Percentiles rank a stretch among this genome's conserved stretches.
phyloP scores from a whole-genome alignment of 73 alveolate species.

The Stentor coeruleus region DNA sequence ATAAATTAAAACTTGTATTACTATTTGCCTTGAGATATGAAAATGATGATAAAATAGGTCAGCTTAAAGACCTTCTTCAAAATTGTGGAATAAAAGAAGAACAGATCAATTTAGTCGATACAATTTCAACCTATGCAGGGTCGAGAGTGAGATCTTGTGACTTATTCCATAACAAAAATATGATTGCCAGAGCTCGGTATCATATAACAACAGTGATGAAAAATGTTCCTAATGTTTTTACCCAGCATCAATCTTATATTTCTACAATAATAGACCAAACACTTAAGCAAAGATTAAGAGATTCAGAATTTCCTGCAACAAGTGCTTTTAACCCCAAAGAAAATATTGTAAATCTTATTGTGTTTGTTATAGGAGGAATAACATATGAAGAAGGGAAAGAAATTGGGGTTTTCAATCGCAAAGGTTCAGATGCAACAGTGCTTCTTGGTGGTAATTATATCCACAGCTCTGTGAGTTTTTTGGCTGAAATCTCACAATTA shows the following conservation, averaged over 20 bases:
- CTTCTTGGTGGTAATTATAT: conserved; percentile 81
- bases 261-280: conserved; percentile 57
- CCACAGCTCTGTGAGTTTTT: conserved; percentile 69
- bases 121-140: conserved; percentile 73
- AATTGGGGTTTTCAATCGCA: conserved; percentile 44
- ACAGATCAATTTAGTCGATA: conserved; percentile 55
- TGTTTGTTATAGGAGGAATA: conserved; percentile 88
- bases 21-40: conserved; percentile 85
- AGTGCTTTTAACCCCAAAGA: conserved; percentile 44
- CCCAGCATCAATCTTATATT: conserved; percentile 81
- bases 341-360: conserved; percentile 62
- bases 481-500: conserved; percentile 55
- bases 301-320: conserved; percentile 62
- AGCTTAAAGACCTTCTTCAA: conserved; percentile 58
- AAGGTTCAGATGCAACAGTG: conserved; percentile 33
- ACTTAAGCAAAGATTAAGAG: conserved; percentile 58
- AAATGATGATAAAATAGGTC: conserved; percentile 58
- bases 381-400: conserved; percentile 89
- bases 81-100: conserved; percentile 54
- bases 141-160: conserved; percentile 59
- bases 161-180: conserved; percentile 70
- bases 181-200: conserved; percentile 58
- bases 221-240: conserved; percentile 80
- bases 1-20: conserved; percentile 76
- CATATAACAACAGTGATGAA: conserved; percentile 44